Percentiles rank a stretch among this genome's conserved stretches.
phyloP scores from a whole-genome alignment of 106 monocot species.

The Vanilla planifolia region DNA sequence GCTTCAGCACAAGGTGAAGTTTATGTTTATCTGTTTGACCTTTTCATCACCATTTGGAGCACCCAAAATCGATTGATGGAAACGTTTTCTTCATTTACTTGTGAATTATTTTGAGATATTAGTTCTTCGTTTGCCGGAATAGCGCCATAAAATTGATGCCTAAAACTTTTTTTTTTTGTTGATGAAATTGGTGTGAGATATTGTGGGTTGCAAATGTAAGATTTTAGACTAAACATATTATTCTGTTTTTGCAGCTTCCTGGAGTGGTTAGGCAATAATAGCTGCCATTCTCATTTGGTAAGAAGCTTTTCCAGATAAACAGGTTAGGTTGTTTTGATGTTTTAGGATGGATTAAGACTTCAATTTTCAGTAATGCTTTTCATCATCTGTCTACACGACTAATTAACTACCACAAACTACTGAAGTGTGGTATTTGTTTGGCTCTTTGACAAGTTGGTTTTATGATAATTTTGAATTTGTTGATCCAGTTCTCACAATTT shows the following conservation, averaged over 20 bases:
- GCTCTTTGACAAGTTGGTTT: not conserved
- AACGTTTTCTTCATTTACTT: no score
- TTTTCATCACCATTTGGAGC: not conserved
- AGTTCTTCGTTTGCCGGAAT: no score
- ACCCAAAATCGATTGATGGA: no score
- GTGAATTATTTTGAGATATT: no score
- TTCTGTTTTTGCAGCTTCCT: constrained; percentile 9
- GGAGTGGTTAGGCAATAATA: not conserved
- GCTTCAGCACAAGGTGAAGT: constrained; percentile 75
- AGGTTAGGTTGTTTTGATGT: not conserved
- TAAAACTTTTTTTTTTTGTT: no score
- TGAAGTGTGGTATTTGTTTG: no score
- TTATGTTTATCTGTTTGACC: not conserved
- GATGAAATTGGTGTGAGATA: no score
- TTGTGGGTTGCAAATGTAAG: no score
- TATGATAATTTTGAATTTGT: no score
- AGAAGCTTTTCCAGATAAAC: not conserved
- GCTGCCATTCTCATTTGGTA: not conserved
- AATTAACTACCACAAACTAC: not conserved
- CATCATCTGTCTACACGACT: constrained; percentile 2
- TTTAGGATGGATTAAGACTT: not conserved
- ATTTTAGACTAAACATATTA: not conserved
- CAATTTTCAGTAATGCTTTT: not conserved
- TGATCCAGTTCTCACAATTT: no score
- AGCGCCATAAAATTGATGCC: no score